Evolutionary conservation across 2,329 filamentous ascomycete genomes (phyloP).

Genomic region (Xylariaceae sp.): DNA sequence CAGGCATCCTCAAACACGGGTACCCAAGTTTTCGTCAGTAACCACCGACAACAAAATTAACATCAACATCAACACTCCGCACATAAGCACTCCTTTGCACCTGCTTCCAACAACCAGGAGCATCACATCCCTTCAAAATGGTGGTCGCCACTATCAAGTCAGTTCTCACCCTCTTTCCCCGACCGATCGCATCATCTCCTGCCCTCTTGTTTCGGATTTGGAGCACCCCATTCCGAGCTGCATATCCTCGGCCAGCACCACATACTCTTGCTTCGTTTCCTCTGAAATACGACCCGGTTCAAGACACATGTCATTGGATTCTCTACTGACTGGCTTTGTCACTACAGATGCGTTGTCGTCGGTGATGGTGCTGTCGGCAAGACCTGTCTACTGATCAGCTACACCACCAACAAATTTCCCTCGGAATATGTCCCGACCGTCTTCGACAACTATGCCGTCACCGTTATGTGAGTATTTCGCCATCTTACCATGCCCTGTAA

Average conservation of each 20-base stretch:
- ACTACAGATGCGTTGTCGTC: slow-evolving; percentile 87
- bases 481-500: no score
- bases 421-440: slow-evolving; percentile 99
- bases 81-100: slow-evolving; percentile 1
- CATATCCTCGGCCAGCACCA: slow-evolving; percentile 9
- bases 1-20: slow-evolving; percentile 2
- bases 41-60: no score
- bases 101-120: slow-evolving; percentile 9
- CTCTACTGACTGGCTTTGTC: slow-evolving; percentile 18
- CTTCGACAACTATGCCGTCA: slow-evolving; percentile 99
- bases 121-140: slow-evolving; percentile 40
- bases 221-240: slow-evolving; percentile 9
- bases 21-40: not conserved
- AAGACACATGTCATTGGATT: no score
- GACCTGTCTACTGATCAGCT: slow-evolving; percentile 97
- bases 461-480: slow-evolving; percentile 82
- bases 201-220: not conserved
- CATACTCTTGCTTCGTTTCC: no score
- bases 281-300: no score
- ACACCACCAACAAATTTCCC: slow-evolving; percentile 99
- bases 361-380: slow-evolving; percentile 99
- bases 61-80: slow-evolving; percentile 15
- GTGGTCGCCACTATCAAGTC: slow-evolving; percentile 64
- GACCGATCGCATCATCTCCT: slow-evolving; percentile 3
- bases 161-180: slow-evolving; percentile 30